These are phyloP conservation scores for Fusarium gaditjirri DNA, from an alignment of 2,329 filamentous ascomycete species.

Conservation along the genomic window DNA sequence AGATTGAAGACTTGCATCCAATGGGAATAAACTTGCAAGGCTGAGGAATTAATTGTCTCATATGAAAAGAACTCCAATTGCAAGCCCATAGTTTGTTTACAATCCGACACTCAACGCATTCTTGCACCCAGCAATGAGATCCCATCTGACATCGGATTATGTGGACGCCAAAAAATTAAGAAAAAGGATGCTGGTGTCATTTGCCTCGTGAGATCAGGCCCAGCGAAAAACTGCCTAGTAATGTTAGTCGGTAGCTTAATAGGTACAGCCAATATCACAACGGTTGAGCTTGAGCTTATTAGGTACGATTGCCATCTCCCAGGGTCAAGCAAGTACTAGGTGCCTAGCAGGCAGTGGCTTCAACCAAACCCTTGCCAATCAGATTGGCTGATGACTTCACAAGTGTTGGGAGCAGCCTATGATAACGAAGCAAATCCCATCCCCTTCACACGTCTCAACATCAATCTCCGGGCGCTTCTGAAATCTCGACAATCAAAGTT, in stretches of 20 bases:
- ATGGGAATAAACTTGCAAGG: not conserved
- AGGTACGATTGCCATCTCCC: not conserved
- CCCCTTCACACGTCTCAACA: conserved; percentile 22
- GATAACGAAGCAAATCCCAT: conserved; percentile 24
- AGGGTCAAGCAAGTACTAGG: not conserved
- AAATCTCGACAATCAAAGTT: conserved; percentile 34
- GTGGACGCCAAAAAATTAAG: not conserved
- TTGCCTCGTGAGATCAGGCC: conserved; percentile 4
- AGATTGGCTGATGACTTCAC: conserved; percentile 30
- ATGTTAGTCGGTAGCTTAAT: not conserved
- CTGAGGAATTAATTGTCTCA: conserved; percentile 5
- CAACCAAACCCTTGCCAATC: conserved; percentile 21
- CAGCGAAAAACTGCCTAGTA: not conserved
- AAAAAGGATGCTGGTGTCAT: conserved; percentile 10
- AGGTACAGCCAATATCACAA: not conserved
- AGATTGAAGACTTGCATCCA: not conserved
- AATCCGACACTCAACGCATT: not conserved
- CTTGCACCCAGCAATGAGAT: not conserved
- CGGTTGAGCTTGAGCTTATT: conserved; percentile 7
- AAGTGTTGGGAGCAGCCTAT: conserved; percentile 33
- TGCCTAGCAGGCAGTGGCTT: conserved; percentile 6
- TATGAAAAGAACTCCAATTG: not conserved
- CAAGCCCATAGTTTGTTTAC: not conserved
- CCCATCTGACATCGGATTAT: not conserved
- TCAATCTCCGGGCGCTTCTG: conserved; percentile 11